phyloP scores from a whole-genome alignment of 768 basidiomycete species.

The Pilatotrama ljubarskyi region DNA sequence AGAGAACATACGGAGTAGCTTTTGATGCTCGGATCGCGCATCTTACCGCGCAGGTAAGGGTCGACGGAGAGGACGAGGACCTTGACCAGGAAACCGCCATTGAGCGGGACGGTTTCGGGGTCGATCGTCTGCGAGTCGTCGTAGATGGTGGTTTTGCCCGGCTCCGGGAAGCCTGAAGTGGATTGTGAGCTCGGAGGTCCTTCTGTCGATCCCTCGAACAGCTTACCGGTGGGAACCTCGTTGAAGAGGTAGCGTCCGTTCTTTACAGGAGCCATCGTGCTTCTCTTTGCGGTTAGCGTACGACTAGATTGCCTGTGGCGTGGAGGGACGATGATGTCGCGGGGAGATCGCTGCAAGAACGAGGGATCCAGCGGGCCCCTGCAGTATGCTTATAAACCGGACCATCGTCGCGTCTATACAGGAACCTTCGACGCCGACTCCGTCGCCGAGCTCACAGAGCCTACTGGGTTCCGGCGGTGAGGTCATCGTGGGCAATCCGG shows the following conservation, averaged over 20 bases:
- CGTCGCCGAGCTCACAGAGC: too few species aligned
- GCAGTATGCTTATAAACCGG: too few species aligned
- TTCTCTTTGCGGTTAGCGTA: neutral
- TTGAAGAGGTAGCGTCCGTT: conserved; percentile 33
- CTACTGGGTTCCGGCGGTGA: too few species aligned
- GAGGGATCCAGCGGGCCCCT: too few species aligned
- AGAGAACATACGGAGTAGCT: conserved; percentile 20
- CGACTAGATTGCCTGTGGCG: neutral
- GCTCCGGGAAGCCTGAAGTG: conserved; percentile 31
- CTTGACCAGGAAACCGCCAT: conserved; percentile 34
- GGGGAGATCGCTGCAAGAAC: too few species aligned
- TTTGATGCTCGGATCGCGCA: conserved; percentile 16
- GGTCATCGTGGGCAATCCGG: too few species aligned
- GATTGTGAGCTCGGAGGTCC: neutral
- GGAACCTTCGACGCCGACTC: too few species aligned
- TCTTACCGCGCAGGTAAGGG: conserved; percentile 23
- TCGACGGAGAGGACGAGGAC: conserved; percentile 26
- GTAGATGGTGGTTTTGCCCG: conserved; percentile 31
- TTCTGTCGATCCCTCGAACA: neutral
- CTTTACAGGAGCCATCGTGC: conserved; percentile 27
- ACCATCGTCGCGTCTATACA: too few species aligned
- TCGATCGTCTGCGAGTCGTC: conserved; percentile 31
- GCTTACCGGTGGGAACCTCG: conserved; percentile 31
- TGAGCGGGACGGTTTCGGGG: conserved; percentile 26
- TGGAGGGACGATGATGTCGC: too few species aligned